Conservation (phyloP, 345 rosid genomes). For the Trapa bicornis region DNA sequence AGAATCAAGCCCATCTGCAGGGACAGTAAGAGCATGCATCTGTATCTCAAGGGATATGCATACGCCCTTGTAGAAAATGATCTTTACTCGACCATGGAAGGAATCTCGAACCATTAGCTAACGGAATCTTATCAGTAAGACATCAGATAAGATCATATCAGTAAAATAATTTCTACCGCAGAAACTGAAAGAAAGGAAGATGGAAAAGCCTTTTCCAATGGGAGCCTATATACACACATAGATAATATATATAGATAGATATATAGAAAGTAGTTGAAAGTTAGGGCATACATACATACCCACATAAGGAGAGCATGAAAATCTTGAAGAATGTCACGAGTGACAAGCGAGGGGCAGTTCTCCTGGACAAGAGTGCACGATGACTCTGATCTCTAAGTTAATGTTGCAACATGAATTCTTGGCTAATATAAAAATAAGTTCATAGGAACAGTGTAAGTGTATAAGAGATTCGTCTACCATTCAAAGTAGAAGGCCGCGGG, state of each 20-base stretch:
- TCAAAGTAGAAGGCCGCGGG: slow-evolving; percentile 64
- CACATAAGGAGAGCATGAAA: slow-evolving; percentile 55
- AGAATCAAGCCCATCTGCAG: neutral
- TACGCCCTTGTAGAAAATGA: neutral
- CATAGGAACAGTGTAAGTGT: neutral
- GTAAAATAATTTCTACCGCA: neutral
- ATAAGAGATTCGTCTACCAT: slow-evolving; percentile 27
- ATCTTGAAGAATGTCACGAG: slow-evolving; percentile 61
- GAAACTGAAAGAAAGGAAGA: neutral
- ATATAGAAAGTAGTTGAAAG: no score
- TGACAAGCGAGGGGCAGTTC: slow-evolving; percentile 48
- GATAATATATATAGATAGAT: no score
- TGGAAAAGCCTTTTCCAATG: neutral
- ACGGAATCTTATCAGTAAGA: no score
- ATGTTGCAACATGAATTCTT: no score
- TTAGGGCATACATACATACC: slow-evolving; percentile 31
- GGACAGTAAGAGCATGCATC: no score
- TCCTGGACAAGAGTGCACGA: neutral
- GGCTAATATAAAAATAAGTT: neutral
- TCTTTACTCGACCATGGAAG: neutral
- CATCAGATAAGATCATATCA: no score
- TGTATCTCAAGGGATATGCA: no score
- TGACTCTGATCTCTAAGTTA: no score
- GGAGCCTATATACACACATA: neutral
- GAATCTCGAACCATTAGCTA: neutral